Base-by-base conservation (phyloP, 108 stramenopile genomes). In the Epithemia pelagica region DNA sequence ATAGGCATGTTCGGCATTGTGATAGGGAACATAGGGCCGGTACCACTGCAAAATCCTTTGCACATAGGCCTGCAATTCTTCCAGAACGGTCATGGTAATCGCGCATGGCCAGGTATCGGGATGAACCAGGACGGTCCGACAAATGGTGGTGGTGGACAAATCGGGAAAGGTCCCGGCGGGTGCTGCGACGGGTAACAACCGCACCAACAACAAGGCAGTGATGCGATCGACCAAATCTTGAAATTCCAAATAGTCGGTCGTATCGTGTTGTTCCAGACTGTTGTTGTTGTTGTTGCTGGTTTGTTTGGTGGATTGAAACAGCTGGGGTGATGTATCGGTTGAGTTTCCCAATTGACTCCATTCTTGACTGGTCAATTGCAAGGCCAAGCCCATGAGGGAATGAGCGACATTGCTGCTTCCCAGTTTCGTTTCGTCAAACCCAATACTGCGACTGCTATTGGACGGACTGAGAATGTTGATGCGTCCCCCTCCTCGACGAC, bases 1-100 rank as follows among this genome's bases (percentile, higher is more conserved):
- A 69, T 80, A 83, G 15, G 76, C 74, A 64, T 83, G 82, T 52
- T 83, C 78, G 19, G 68, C 51, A 54, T 76, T 75, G 66, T 77
- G 76, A 52, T 77, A 81, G 58, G 52, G 65, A 0, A 72, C 71
- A 28, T 30, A 23, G 37, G 37, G 37, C 25, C 51, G 54, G 32
- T 76, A 81, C 7, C 70, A n/a, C 19, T 54, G 30, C 24, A 68
- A 58, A 1, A 77, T 70, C 10, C 51, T 22, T 23, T 25, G 54
- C 0, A 81, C 59, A 54, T 65, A 76, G 18, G 57, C 28, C 19
- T 64, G 68, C 22, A 81, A 33, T 52, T 78, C 73, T 24, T n/a
- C 28, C 18, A 33, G 21, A 32, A 63, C 30, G 21, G 62, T 63
- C 2, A 63, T 5, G 5, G 37, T 46, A 46, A 72, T 68, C 18